Evolutionary conservation across 2,329 filamentous ascomycete genomes (phyloP).

Genomic region (Fusarium sp.): DNA sequence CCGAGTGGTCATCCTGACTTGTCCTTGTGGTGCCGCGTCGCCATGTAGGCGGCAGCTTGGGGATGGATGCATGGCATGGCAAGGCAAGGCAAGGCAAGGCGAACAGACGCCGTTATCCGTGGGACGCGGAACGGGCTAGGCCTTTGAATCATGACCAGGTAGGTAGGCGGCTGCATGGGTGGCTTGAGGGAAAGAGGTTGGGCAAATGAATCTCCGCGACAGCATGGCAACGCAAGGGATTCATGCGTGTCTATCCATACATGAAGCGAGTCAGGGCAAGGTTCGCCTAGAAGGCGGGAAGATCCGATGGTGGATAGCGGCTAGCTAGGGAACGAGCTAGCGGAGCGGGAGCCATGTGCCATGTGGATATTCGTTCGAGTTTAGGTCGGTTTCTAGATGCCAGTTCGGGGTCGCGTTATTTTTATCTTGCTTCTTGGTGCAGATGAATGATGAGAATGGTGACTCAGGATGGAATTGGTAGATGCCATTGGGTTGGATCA

Average conservation of each 20-base stretch:
- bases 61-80: slow-evolving; percentile 1
- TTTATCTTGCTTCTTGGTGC: background rate
- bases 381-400: background rate
- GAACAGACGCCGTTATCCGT: slow-evolving; percentile 1
- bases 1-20: slow-evolving; percentile 27
- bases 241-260: slow-evolving; percentile 16
- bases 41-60: slow-evolving; percentile 5
- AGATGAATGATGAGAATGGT: background rate
- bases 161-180: slow-evolving; percentile 15
- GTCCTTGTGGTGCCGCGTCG: slow-evolving; percentile 18
- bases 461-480: background rate
- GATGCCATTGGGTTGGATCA: background rate
- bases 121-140: slow-evolving; percentile 4
- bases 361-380: slow-evolving; percentile 1
- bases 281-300: slow-evolving; percentile 7
- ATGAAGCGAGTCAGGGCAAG: slow-evolving; percentile 7
- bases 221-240: slow-evolving; percentile 14
- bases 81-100: background rate
- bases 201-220: background rate
- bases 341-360: slow-evolving; percentile 8
- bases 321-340: background rate
- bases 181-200: slow-evolving; percentile 15
- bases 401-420: background rate
- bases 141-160: slow-evolving; percentile 3
- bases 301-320: slow-evolving; percentile 14